phyloP scores from a whole-genome alignment of 305 asterid species.

The Fraxinus platypoda region DNA sequence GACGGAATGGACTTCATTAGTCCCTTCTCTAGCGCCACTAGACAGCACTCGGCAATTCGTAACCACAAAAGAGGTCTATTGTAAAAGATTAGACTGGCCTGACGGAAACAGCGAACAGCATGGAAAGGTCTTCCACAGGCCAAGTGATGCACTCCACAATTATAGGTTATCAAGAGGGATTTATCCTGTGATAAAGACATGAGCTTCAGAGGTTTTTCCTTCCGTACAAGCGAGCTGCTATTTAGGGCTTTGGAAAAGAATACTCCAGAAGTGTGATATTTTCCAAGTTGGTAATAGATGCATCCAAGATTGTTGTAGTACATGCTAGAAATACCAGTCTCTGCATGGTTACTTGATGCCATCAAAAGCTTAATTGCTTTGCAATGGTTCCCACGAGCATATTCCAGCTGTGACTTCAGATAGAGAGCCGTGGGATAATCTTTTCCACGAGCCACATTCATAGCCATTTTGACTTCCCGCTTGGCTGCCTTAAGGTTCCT shows the following conservation, averaged over 20 bases:
- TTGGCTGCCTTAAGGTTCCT: constrained; percentile 89
- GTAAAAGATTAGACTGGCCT: constrained; percentile 37
- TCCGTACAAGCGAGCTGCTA: constrained; percentile 31
- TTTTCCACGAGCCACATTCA: constrained; percentile 81
- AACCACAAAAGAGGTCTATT: constrained; percentile 48
- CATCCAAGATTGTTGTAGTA: constrained; percentile 94
- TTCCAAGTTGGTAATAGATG: constrained; percentile 74
- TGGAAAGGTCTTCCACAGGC: constrained; percentile 47
- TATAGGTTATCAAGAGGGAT: constrained; percentile 36
- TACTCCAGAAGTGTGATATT: constrained; percentile 66
- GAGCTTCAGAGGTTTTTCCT: constrained; percentile 45
- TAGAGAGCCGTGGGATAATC: constrained; percentile 79
- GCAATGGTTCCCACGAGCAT: constrained; percentile 75
- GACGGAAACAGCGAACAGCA: constrained; percentile 41
- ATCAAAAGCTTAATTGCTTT: constrained; percentile 85
- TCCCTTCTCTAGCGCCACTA: constrained; percentile 50
- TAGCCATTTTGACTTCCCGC: constrained; percentile 91
- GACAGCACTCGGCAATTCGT: constrained; percentile 51
- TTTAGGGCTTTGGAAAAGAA: constrained; percentile 75
- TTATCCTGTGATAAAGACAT: constrained; percentile 43
- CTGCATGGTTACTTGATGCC: constrained; percentile 64
- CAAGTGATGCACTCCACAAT: constrained; percentile 46
- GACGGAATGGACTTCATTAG: constrained; percentile 31
- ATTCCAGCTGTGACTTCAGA: constrained; percentile 91
- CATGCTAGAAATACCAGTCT: constrained; percentile 68